A percentile compares a stretch with the other conserved stretches of the same genome.
Evolutionary conservation across 805 yeast genomes (phyloP).

Genomic region (Kodamaea nitidulidarum): DNA sequence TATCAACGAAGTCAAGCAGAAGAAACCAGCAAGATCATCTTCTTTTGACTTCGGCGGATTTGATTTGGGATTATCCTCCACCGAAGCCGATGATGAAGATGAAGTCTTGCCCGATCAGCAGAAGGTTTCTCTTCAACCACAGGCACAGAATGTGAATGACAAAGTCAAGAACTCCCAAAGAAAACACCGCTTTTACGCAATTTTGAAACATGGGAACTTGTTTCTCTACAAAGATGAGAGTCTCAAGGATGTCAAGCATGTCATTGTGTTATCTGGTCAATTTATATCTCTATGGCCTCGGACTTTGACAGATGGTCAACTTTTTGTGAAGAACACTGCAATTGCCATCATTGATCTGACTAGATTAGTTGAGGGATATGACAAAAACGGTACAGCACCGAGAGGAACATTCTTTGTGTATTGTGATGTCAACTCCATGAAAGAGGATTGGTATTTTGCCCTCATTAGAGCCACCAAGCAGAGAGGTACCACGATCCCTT

Average conservation of each 20-base stretch:
- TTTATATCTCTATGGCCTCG: slow-evolving; percentile 87
- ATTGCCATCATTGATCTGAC: slow-evolving; percentile 57
- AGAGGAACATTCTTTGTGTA: slow-evolving; percentile 56
- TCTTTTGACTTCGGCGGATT: slow-evolving; percentile 10
- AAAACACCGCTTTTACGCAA: slow-evolving; percentile 63
- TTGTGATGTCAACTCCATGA: slow-evolving; percentile 71
- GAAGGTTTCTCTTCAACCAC: slow-evolving; percentile 4
- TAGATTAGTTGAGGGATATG: slow-evolving; percentile 10
- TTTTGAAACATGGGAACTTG: slow-evolving; percentile 81
- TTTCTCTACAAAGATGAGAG: slow-evolving; percentile 76
- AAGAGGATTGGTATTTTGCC: slow-evolving; percentile 92
- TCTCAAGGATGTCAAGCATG: slow-evolving; percentile 66
- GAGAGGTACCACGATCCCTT: slow-evolving; percentile 11
- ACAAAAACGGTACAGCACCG: slow-evolving; percentile 23
- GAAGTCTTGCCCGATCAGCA: slow-evolving; percentile 3
- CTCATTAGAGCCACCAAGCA: slow-evolving; percentile 62
- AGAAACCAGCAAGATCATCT: slow-evolving; percentile 9
- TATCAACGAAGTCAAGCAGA: slow-evolving; percentile 5
- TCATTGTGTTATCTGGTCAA: slow-evolving; percentile 67
- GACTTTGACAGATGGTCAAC: slow-evolving; percentile 62
- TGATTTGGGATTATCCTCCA: slow-evolving; percentile 3
- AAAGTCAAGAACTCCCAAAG: slow-evolving; percentile 25
- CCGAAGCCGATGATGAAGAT: slow-evolving; percentile 4
- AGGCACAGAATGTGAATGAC: slow-evolving; percentile 3
- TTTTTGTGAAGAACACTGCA: slow-evolving; percentile 77